phyloP scores from a whole-genome alignment of 108 stramenopile species.

The Skeletonema tropicum region DNA sequence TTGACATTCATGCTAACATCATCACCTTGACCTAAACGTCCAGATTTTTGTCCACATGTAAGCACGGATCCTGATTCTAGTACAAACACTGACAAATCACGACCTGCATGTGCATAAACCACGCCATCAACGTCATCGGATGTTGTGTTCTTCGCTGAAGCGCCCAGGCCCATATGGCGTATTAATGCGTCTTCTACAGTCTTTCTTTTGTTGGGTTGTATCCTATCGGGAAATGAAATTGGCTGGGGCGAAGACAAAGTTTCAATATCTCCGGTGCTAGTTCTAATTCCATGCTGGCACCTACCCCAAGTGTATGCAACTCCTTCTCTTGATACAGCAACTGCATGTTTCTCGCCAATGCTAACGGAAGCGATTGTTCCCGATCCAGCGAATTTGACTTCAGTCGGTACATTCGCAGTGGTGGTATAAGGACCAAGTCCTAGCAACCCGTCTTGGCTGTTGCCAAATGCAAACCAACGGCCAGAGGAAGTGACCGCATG shows the following conservation, averaged over 20 bases:
- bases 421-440: slow-evolving; percentile 51
- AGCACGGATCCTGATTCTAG: slow-evolving; percentile 57
- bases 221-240: slow-evolving; percentile 21
- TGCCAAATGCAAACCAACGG: slow-evolving; percentile 66
- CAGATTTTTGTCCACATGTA: slow-evolving; percentile 65
- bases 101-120: slow-evolving; percentile 62
- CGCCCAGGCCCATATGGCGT: slow-evolving; percentile 29
- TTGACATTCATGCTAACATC: slow-evolving; percentile 42
- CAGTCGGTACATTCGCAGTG: slow-evolving; percentile 45
- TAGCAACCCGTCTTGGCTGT: slow-evolving; percentile 73
- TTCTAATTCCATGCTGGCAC: slow-evolving; percentile 17
- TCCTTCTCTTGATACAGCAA: slow-evolving; percentile 54
- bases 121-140: slow-evolving; percentile 10
- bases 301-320: slow-evolving; percentile 67
- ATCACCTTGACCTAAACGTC: slow-evolving; percentile 71
- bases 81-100: slow-evolving; percentile 62
- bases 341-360: slow-evolving; percentile 63
- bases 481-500: slow-evolving; percentile 72
- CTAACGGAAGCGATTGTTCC: slow-evolving; percentile 53
- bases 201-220: slow-evolving; percentile 28
- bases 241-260: slow-evolving; percentile 5
- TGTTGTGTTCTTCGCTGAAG: slow-evolving; percentile 17
- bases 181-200: background rate
- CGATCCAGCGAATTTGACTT: slow-evolving; percentile 47
- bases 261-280: background rate